Conservation (phyloP, 495 filamentous ascomycete genomes). For the Penicillium goetzii region DNA sequence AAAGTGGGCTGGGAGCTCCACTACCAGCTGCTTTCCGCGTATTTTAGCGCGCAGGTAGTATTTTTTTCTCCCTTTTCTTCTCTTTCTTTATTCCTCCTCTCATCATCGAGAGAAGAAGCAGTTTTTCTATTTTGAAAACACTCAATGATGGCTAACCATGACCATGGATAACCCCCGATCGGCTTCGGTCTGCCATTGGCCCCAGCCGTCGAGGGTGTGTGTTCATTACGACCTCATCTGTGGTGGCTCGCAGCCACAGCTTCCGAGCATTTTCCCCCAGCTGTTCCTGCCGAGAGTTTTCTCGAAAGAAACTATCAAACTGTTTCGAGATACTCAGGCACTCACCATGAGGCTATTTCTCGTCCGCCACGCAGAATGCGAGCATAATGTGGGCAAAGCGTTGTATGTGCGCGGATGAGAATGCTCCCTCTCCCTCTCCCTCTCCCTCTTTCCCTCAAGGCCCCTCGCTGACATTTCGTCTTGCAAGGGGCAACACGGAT, state of each 20-base stretch:
- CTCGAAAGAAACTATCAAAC: not conserved
- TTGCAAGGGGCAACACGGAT: constrained; percentile 68
- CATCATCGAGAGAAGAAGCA: not conserved
- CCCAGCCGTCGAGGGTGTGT: constrained; percentile 7
- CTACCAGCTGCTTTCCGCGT: constrained; percentile 23
- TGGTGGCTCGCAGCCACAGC: constrained; percentile 5
- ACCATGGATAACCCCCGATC: constrained; percentile 12
- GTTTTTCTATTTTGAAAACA: not conserved
- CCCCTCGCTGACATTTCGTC: constrained; percentile 42
- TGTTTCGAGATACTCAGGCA: not conserved
- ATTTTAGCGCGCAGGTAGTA: constrained; percentile 10
- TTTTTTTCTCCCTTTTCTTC: constrained; percentile 15
- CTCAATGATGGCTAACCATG: not conserved
- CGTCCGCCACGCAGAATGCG: constrained; percentile 82
- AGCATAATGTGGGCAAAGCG: constrained; percentile 77
- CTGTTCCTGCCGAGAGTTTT: constrained; percentile 7
- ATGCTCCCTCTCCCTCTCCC: not conserved
- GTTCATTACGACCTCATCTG: constrained; percentile 16
- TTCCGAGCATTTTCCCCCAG: not conserved
- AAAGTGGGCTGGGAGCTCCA: constrained; percentile 17
- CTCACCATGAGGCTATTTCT: constrained; percentile 68
- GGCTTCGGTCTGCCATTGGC: constrained; percentile 12
- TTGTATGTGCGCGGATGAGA: constrained; percentile 57
- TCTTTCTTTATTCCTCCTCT: constrained; percentile 6
- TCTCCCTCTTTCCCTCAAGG: not conserved